A percentile compares a stretch with the other conserved stretches of the same genome.
These are phyloP conservation scores for Gelatoporia subvermispora DNA, from an alignment of 768 basidiomycete genomes.

Conservation along the genomic window DNA sequence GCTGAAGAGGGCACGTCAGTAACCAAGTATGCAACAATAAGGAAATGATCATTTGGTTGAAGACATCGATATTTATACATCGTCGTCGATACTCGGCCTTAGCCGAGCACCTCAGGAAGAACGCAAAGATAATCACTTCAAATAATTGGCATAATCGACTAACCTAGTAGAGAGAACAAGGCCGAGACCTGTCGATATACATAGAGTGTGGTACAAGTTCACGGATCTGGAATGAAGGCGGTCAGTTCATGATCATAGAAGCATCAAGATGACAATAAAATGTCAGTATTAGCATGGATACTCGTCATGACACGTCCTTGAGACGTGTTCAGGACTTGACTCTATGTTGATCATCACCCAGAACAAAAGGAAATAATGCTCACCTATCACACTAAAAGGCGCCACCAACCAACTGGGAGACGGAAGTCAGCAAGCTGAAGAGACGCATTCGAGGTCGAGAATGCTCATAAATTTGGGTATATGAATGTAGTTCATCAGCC, in stretches of 20 bases:
- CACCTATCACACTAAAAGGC: slow-evolving; percentile 23
- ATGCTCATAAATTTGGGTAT: slow-evolving; percentile 94
- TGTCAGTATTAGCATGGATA: slow-evolving; percentile 87
- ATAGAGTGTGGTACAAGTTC: not conserved
- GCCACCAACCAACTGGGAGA: slow-evolving; percentile 1
- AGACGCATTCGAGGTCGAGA: slow-evolving; percentile 12
- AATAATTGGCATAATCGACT: not conserved
- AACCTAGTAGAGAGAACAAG: not conserved
- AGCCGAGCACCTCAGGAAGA: not conserved
- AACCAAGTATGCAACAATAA: not conserved
- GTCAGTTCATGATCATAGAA: slow-evolving; percentile 2
- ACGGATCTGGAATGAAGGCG: not conserved
- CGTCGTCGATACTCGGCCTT: slow-evolving; percentile 6
- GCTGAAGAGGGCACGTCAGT: no score
- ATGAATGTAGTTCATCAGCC: slow-evolving; percentile 62
- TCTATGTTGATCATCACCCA: slow-evolving; percentile 75
- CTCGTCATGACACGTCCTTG: slow-evolving; percentile 70
- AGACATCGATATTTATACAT: slow-evolving; percentile 23
- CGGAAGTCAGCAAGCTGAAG: slow-evolving; percentile 10
- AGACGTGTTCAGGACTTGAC: slow-evolving; percentile 87
- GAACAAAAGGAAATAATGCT: slow-evolving; percentile 24
- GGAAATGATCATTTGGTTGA: slow-evolving; percentile 34
- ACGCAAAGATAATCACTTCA: not conserved
- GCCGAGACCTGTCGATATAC: not conserved
- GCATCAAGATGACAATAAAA: slow-evolving; percentile 44